Base-by-base conservation (phyloP, 1,284 basidiomycete genomes). In the Phellinidium pouzarii region DNA sequence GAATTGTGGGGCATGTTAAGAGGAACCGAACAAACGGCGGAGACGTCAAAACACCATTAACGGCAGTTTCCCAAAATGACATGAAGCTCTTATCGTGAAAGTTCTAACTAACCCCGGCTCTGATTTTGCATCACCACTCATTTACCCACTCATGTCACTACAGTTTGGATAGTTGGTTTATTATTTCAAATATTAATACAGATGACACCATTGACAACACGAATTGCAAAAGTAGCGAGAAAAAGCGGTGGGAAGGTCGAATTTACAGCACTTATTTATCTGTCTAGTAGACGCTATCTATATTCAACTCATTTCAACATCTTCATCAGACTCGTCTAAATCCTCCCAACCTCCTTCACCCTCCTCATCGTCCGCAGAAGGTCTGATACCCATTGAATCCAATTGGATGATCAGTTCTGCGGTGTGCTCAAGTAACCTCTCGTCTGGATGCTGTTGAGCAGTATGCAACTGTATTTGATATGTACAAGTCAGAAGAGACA, bases 341-440 rank as follows among this genome's bases (percentile, higher is more conserved):
- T 71, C 67, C 17, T 74, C 75, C 34, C 69, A 69, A 25, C 72
- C 78, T 2, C 72, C 77, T 3, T 73, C 76, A 3, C 64, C 72
- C 6, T 70, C 79, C 36, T 68, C 70, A 6, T 73, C 80, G 19
- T 77, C 76, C 2, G 73, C 68, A 1, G 80, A 71, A 14, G 83
- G 84, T 38, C 78, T 71, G 26, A 94, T 77, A 0, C 91, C 91
- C 34, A 82, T 71, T 12, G 71, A 73, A 52, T 91, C 80, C 48
- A 95, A 65, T 60, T 82, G 80, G 5, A 67, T 66, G 53, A 92
- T 75, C 37, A 96, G 76, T 60, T 94, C 92, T 52, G 76, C 66
- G 12, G 80, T 79, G 65, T 95, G 94, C 48, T 80, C 78, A 1
- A 91, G 73, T 50, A 95, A 71, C n/a, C 88, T 89, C 53, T 74